Conservation (phyloP, 176 grass and related monocot genomes). For the Avena insularis region DNA sequence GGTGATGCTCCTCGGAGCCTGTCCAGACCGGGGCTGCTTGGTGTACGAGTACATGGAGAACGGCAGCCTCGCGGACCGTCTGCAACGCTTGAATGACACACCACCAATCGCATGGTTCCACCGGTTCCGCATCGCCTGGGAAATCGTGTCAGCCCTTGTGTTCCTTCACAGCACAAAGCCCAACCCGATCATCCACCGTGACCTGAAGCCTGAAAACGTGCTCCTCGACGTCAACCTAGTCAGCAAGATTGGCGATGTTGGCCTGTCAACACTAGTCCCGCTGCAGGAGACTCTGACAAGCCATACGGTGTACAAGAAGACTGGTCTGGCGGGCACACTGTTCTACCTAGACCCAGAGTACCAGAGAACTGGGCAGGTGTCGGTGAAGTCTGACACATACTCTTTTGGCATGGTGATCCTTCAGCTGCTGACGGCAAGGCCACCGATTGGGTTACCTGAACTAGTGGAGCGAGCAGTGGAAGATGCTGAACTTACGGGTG, state of each 20-base stretch:
- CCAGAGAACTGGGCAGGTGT: constrained; percentile 74
- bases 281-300: constrained; percentile 14
- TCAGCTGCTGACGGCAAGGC: constrained; percentile 65
- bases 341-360: constrained; percentile 98
- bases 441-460: constrained; percentile 43
- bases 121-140: constrained; percentile 68
- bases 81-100: constrained; percentile 62
- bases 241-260: constrained; percentile 88
- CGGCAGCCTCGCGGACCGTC: constrained; percentile 83
- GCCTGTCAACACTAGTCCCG: constrained; percentile 76
- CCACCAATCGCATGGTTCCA: constrained; percentile 67
- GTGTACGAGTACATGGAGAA: constrained; percentile 98
- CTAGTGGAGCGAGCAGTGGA: constrained; percentile 38
- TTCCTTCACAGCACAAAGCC: constrained; percentile 78
- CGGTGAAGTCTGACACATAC: constrained; percentile 72
- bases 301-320: constrained; percentile 61
- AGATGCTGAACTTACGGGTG: constrained; percentile 36
- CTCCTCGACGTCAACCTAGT: constrained; percentile 69
- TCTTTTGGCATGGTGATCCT: constrained; percentile 79
- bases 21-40: constrained; percentile 75
- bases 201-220: constrained; percentile 92
- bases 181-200: constrained; percentile 82
- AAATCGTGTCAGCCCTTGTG: constrained; percentile 62
- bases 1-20: constrained; percentile 77
- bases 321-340: constrained; percentile 73